A percentile compares a stretch with the other conserved stretches of the same genome.
Evolutionary conservation across 1,139 yeast genomes (phyloP).

Genomic region (Geotrichum citri-aurantii): DNA sequence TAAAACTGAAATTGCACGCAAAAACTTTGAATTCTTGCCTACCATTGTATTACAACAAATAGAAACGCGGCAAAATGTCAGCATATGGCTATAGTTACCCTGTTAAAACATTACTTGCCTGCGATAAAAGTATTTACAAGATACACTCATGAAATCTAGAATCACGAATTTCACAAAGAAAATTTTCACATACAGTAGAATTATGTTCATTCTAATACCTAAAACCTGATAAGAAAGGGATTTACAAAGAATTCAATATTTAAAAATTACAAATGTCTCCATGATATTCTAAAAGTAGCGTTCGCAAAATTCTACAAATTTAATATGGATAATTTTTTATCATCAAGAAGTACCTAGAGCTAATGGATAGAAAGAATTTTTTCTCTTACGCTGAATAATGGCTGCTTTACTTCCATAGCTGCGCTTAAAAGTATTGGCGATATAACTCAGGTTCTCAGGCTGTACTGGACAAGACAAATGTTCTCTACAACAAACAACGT

Average conservation of each 20-base stretch:
- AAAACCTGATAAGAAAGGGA: too few relatives aligned
- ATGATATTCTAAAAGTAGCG: too few relatives aligned
- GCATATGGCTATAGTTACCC: neutral
- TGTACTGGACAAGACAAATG: neutral
- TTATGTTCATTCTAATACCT: too few relatives aligned
- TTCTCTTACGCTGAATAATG: too few relatives aligned
- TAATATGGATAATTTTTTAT: too few relatives aligned
- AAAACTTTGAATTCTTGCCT: too few relatives aligned
- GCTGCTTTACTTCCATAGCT: too few relatives aligned
- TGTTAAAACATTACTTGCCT: neutral
- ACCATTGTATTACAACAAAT: neutral
- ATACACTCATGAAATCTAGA: neutral
- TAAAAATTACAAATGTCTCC: too few relatives aligned
- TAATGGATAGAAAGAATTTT: neutral
- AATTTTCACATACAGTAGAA: neutral
- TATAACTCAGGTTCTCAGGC: neutral
- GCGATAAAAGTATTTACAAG: neutral
- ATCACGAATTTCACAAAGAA: neutral
- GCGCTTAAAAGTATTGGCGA: neutral
- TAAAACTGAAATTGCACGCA: too few relatives aligned
- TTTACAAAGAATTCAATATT: too few relatives aligned
- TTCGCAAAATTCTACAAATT: too few relatives aligned
- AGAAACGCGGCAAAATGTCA: neutral
- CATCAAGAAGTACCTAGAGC: neutral
- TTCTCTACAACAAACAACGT: neutral